Base-by-base conservation (phyloP, 2,329 filamentous ascomycete species). In the Penicillium thymicola region DNA sequence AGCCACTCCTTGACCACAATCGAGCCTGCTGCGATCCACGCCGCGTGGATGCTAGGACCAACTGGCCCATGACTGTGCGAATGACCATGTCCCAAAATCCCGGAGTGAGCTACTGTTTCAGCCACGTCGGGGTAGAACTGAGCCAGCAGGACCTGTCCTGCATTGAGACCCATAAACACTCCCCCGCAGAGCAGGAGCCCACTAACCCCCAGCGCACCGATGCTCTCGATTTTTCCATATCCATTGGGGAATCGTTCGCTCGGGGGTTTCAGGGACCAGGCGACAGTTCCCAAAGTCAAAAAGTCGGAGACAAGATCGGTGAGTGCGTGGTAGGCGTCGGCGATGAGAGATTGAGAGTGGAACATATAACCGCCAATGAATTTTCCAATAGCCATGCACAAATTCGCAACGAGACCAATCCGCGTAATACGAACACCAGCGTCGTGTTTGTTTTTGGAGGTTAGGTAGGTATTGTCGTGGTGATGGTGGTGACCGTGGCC, bases 191-290 rank as follows among this genome's bases (percentile, higher is more conserved):
- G 83, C 66, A 99, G 81, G 77, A 99, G 89, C 61, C 92, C 87
- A 65, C 92, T 97, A 34, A 99, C 94, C 16, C 93, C 94, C 57
- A 99, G 78, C 23, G 92, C 94, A 21, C 94, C 94, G 70, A 99
- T 78, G 68, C 92, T 96, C 79, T 99, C 94, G n/a, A 99, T 85
- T 79, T 99, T 99, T 71, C 94, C 94, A 71, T 96, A 99, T 2
- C 94, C 94, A 67, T 87, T 85, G 2, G 94, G 94, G 71, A 96
- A 99, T 40, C 84, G 84, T 53, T 89, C 83, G 11, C 89, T 90
- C 0, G 94, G 92, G 6, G 90, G 88, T 67, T 89, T 91, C 58
- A 97, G 78, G 58, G 92, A 96, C 86, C 90, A 96, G 21, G 92
- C 93, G 45, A 99, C 92, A 10, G 94, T 99, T 16, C 90, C 90